Base-by-base conservation (phyloP, 345 rosid genomes). In the Litchi chinensis region DNA sequence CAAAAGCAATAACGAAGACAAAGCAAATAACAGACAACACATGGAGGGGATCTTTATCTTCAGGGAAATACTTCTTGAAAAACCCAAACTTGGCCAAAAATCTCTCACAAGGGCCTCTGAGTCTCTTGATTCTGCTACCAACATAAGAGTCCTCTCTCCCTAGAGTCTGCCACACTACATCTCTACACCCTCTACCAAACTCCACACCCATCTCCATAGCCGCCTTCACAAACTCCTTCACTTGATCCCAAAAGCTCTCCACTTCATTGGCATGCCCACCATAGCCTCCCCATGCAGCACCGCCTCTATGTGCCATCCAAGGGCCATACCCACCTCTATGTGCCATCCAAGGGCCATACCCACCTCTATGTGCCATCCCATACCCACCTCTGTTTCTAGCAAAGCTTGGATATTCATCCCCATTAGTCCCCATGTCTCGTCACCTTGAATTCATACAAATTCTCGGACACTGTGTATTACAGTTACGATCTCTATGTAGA, bases 1-100 rank as follows among this genome's bases (percentile, higher is more conserved):
- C 92, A 70, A 91, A 69, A 73, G 89, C 93, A 75, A 91, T 76
- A 76, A 91, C 67, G 41, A 84, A 69, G 41, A 91, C 92, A 28
- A 82, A 39, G 78, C 85, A 77, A 15, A 91, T 82, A 32, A 91
- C 92, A 6, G 86, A 87, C 90, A 86, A 90, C 22, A 84, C 89
- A 81, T 86, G 91, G 64, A 82, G 12, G 9, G 92, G 95, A 74
- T 90, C 87, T 82, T 86, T 91, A 78, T 90, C 95, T 83, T 91
- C 95, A 19, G 95, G 95, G 79, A 91, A 78, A 76, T 82, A 86
- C 52, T 90, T 84, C 69, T 85, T 85, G 67, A 88, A 82, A 22
- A 77, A 65, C 65, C 60, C 73, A 48, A 91, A 81, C 77, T 74
- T 86, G 82, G 76, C 76, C 52, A 79, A 56, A 67, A 80, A 73